A percentile compares a stretch with the other conserved stretches of the same genome.
Evolutionary conservation across 495 filamentous ascomycete genomes (phyloP).

Genomic region (Xylaria venustula): DNA sequence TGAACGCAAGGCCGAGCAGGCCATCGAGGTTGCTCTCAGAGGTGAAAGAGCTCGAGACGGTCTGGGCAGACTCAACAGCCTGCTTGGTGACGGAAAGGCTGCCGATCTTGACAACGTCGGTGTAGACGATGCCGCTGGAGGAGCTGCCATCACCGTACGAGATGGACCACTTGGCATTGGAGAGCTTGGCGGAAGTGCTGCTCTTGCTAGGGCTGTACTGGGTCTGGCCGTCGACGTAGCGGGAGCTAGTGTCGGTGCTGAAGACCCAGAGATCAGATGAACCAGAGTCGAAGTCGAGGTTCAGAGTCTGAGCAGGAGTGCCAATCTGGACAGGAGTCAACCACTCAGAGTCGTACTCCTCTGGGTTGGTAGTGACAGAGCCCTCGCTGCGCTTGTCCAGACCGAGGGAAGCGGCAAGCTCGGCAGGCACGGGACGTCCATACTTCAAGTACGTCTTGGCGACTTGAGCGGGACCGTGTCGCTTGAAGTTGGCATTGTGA

Average conservation of each 20-base stretch:
- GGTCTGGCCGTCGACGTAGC: conserved; percentile 48
- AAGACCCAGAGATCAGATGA: conserved; percentile 69
- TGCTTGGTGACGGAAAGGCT: conserved; percentile 60
- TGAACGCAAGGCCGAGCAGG: conserved; percentile 70
- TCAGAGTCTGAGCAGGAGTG: conserved; percentile 52
- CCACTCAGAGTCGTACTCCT: conserved; percentile 61
- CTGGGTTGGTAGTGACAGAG: conserved; percentile 52
- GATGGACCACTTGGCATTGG: conserved; percentile 63
- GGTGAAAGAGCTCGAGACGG: conserved; percentile 60
- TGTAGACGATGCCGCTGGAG: conserved; percentile 67
- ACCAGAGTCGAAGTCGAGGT: conserved; percentile 74
- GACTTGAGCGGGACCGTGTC: conserved; percentile 50
- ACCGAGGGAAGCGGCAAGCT: conserved; percentile 37
- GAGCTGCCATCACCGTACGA: conserved; percentile 69
- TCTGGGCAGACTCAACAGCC: conserved; percentile 66
- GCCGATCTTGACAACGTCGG: conserved; percentile 67
- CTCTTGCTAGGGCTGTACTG: conserved; percentile 56
- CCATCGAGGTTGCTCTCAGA: conserved; percentile 63
- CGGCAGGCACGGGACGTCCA: conserved; percentile 37
- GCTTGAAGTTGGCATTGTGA: conserved; percentile 46
- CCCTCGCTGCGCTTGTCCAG: conserved; percentile 39
- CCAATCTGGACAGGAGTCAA: conserved; percentile 67
- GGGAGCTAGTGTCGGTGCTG: conserved; percentile 26
- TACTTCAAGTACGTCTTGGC: conserved; percentile 61
- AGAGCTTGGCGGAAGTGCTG: conserved; percentile 47